Percentiles rank a stretch among this genome's conserved stretches.
These are phyloP conservation scores for Starmerella lactis-condensi DNA, from an alignment of 805 yeast species.

Conservation along the genomic window DNA sequence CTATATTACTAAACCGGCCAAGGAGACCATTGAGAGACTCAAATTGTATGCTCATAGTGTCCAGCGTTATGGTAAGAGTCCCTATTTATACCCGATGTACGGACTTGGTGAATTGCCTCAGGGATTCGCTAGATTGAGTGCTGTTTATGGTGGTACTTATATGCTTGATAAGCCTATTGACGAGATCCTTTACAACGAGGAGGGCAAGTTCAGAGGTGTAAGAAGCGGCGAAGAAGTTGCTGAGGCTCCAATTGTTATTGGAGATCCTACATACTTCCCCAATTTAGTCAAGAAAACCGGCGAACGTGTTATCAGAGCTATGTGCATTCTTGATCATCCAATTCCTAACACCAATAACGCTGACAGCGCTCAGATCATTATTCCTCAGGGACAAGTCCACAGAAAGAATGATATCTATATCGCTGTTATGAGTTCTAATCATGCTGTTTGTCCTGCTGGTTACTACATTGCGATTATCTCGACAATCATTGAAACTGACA, in stretches of 20 bases:
- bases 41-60: slow-evolving; percentile 74
- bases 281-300: slow-evolving; percentile 57
- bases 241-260: slow-evolving; percentile 81
- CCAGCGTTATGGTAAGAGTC: slow-evolving; percentile 89
- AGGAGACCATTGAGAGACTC: slow-evolving; percentile 78
- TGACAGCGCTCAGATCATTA: slow-evolving; percentile 82
- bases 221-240: slow-evolving; percentile 82
- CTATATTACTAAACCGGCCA: slow-evolving; percentile 70
- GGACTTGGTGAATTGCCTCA: slow-evolving; percentile 98
- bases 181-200: slow-evolving; percentile 53
- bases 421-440: slow-evolving; percentile 75
- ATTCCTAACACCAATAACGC: slow-evolving; percentile 62
- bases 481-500: slow-evolving; percentile 80
- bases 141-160: slow-evolving; percentile 95
- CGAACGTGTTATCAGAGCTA: slow-evolving; percentile 56
- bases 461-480: slow-evolving; percentile 85
- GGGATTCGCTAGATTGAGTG: slow-evolving; percentile 91
- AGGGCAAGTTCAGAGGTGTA: slow-evolving; percentile 63
- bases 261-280: slow-evolving; percentile 96
- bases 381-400: slow-evolving; percentile 88
- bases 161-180: slow-evolving; percentile 95
- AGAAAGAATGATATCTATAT: slow-evolving; percentile 88
- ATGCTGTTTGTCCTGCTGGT: slow-evolving; percentile 76
- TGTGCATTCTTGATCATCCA: slow-evolving; percentile 81
- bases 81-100: slow-evolving; percentile 86